Base-by-base conservation (phyloP, 345 rosid genomes). In the Eucalyptus erythrocorys region DNA sequence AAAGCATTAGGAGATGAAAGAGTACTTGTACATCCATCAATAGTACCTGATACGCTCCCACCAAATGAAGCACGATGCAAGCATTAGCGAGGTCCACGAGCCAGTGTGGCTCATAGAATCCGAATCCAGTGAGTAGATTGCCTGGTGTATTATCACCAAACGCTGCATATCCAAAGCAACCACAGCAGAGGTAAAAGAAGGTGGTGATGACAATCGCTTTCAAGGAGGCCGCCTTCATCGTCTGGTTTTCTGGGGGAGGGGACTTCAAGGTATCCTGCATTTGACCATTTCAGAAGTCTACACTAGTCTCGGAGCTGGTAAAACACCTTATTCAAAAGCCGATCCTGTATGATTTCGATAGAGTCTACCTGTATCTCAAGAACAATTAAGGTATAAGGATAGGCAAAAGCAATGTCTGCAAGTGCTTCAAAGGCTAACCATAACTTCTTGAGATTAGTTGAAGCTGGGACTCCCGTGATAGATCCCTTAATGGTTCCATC, bases 101-200 rank as follows among this genome's bases (percentile, higher is more conserved):
- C 90, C 87, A 88, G 43, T 64, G 86, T 34, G 95, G 94, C 68
- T 93, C 94, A 1, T 90, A 90, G 92, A 92, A 93, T 55, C 94
- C 94, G 17, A 94, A 93, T 5, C 94, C 94, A 22, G 94, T 92
- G 86, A 94, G 87, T 57, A 94, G 91, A 89, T 94, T 94, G 51
- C 96, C 95, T 3, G 95, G 95, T 3, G 94, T 92, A 27, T 89
- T 71, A 13, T 92, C 90, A 61, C 96, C 96, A 4, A 94, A 94
- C 4, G 96, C 96, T 37, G 94, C 95, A 53, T 94, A 94, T 34
- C 94, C 94, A 53, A 94, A 91, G 43, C 93, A 88, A 57, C 92
- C 92, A 76, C 94, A 92, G 30, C 88, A 87, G 14, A 94, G 91
- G 91, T 92, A 93, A 92, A 94, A 91, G 50, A 88, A 59, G 27